These are phyloP conservation scores for Verticillium longisporum DNA, from an alignment of 2,329 filamentous ascomycete genomes.

Conservation along the genomic window DNA sequence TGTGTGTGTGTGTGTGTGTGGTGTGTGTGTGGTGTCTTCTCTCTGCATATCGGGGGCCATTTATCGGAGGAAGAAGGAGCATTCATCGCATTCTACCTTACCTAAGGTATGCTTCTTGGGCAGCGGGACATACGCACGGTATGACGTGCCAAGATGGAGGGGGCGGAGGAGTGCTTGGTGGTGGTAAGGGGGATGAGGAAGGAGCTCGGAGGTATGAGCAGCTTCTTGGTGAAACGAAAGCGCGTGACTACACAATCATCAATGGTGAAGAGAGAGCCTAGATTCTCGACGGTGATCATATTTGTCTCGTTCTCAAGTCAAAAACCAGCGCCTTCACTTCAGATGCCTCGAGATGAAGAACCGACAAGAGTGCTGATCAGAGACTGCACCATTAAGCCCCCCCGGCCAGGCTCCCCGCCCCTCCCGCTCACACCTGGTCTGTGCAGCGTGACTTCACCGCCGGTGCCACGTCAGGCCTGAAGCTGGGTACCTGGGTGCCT, in stretches of 20 bases:
- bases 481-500: not conserved
- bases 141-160: not conserved
- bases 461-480: slow-evolving; percentile 10
- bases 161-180: not conserved
- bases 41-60: no score
- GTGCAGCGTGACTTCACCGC: slow-evolving; percentile 10
- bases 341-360: not conserved
- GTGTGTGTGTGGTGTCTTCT: not conserved
- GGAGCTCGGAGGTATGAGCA: not conserved
- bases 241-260: no score
- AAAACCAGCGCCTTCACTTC: no score
- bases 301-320: no score
- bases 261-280: no score
- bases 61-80: no score
- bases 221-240: not conserved
- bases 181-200: not conserved
- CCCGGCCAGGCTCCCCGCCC: not conserved
- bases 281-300: no score
- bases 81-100: not conserved
- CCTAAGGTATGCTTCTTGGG: not conserved
- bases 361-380: not conserved
- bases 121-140: not conserved
- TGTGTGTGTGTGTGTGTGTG: no score
- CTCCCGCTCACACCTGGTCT: not conserved
- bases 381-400: not conserved